A percentile compares a stretch with the other conserved stretches of the same genome.
Conservation (phyloP, 345 rosid genomes). For the Syzygium oleosum region DNA sequence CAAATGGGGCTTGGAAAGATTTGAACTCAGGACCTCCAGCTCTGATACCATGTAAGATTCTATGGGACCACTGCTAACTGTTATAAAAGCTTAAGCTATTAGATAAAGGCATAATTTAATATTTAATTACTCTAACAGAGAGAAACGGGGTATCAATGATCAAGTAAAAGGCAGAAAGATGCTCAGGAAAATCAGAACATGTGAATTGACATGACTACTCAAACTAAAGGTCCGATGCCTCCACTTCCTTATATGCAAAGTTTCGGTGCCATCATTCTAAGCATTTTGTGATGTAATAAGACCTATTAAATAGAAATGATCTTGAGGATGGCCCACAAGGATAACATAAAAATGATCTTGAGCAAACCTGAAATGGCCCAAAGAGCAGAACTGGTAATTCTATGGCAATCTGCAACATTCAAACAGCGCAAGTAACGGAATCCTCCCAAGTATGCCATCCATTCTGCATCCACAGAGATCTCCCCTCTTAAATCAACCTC, state of each 20-base stretch:
- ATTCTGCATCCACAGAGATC: slow-evolving; percentile 69
- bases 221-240: not conserved
- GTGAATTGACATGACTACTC: not conserved
- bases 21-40: too few relatives aligned
- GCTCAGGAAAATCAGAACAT: not conserved
- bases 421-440: slow-evolving; percentile 45
- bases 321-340: not conserved
- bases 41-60: too few relatives aligned
- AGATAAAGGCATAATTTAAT: too few relatives aligned
- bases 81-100: too few relatives aligned
- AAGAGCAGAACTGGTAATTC: slow-evolving; percentile 57
- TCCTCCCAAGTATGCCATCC: slow-evolving; percentile 92
- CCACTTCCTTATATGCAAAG: not conserved
- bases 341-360: not conserved
- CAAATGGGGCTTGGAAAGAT: too few relatives aligned
- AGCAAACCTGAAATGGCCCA: slow-evolving; percentile 66
- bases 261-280: not conserved
- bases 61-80: too few relatives aligned
- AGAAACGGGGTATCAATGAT: not conserved
- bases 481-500: slow-evolving; percentile 60
- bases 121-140: too few relatives aligned
- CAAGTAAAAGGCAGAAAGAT: not conserved
- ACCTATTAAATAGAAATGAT: not conserved
- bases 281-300: not conserved
- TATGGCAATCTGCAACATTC: slow-evolving; percentile 58